These are phyloP conservation scores for Tardiomyces digboiensis DNA, from an alignment of 1,139 yeast species.

Conservation along the genomic window DNA sequence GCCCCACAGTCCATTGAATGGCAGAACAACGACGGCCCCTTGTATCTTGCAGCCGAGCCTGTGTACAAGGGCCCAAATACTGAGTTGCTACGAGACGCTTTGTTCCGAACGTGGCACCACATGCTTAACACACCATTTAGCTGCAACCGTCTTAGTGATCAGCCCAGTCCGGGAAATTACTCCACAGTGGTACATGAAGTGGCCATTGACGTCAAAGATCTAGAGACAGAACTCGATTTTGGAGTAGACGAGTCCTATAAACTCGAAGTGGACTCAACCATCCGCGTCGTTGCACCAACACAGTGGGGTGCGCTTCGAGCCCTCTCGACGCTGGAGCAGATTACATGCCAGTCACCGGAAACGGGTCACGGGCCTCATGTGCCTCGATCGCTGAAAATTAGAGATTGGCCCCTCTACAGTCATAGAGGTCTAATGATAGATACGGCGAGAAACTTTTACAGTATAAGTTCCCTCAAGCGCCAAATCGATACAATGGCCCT, in stretches of 20 bases:
- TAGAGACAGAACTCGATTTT: constrained; percentile 28
- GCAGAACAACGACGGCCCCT: not conserved
- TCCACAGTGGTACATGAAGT: constrained; percentile 5
- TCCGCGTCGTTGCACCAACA: constrained; percentile 29
- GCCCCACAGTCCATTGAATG: not conserved
- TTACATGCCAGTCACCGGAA: constrained; percentile 26
- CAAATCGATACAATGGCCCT: constrained; percentile 38
- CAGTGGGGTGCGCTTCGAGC: constrained; percentile 41
- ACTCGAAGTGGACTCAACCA: constrained; percentile 15
- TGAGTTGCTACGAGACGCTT: not conserved
- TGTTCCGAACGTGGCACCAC: not conserved
- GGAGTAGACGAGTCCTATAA: constrained; percentile 36
- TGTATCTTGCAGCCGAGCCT: not conserved
- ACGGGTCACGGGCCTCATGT: constrained; percentile 17
- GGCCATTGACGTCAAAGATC: constrained; percentile 19
- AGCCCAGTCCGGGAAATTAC: too few species aligned
- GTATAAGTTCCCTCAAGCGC: constrained; percentile 25
- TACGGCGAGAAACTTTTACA: constrained; percentile 34
- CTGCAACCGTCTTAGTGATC: not conserved
- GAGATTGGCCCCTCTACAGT: constrained; percentile 32
- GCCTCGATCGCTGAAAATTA: constrained; percentile 31
- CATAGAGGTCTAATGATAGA: constrained; percentile 41
- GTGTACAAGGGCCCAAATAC: not conserved
- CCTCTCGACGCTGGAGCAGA: constrained; percentile 36
- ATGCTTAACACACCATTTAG: not conserved